Base-by-base conservation (phyloP, 2,329 filamentous ascomycete genomes). In the Sporothrix globosa region DNA sequence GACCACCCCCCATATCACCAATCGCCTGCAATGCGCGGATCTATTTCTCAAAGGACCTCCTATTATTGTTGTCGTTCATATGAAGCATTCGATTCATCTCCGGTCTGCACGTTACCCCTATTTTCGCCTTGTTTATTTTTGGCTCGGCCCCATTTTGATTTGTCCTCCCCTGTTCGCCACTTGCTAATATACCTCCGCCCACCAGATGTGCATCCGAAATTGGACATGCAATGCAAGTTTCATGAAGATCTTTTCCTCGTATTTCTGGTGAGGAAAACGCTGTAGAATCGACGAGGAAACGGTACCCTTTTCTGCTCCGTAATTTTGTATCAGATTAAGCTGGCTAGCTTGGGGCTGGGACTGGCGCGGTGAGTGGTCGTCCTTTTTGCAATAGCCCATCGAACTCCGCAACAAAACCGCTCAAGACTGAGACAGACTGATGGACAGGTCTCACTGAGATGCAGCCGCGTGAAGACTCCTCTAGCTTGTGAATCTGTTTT, bases 211-310 rank as follows among this genome's bases (percentile, higher is more conserved):
- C 27, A 7, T 30, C 30, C 54, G 54, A 58, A 19, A 58, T 58
- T 58, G 30, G 30, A 14, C 53, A 58, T 58, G 54, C 54, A 58
- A 58, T 58, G 30, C 54, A 58, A 58, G 54, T 58, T 58, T 41
- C 30, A 58, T 58, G 30, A 58, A 41, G 54, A 58, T 58, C 30
- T 58, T 58, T 58, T 39, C 53, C 54, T 58, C 54, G 54, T 58
- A 58, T 58, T 41, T 19, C 34, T 10, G 5, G 19, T 34, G 19
- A 60, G 34, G n/a, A 46, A 27, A 61, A 13, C 17, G 24, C 46
- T 13, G 11, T n/a, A 46, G 21, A 44, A 17, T 44, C n/a, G 34
- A 61, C 39, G 21, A 46, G 39, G 13, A 44, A 34, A 60, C 4
- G 34, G n/a, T 14, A 34, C 34, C 34, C 34, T 34, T 34, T 34